Base-by-base conservation (phyloP, 306 rosid genomes). In the Fragaria ananassa region DNA sequence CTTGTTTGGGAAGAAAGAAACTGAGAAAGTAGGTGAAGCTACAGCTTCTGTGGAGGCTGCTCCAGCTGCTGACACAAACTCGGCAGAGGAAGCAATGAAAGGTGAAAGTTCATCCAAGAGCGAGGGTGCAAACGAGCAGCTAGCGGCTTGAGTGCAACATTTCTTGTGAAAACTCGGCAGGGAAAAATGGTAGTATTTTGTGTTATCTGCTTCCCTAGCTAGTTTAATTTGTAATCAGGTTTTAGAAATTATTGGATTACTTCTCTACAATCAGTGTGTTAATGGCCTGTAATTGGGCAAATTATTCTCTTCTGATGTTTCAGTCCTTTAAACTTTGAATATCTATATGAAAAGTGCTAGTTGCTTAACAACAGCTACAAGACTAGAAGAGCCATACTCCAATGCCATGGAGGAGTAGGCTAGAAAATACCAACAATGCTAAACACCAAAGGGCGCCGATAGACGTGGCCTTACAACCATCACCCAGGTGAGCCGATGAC, bases 1-100 rank as follows among this genome's bases (percentile, higher is more conserved):
- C 86, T 75, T 90, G 87, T 92, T 89, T 70, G 95, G 93, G 27
- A 85, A 79, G 64, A 95, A 90, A 89, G 91, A 76, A 56, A 45
- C 86, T 64, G 85, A 77, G 58, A 74, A 83, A 70, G 79, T 65
- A 3, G 51, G 34, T 34, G 84, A 72, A 42, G 82, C 76, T 69
- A 49, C 51, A 10, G 50, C 65, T 47, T 9, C 69, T 12, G 62
- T 25, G 18, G 82, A 27, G 62, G 78, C 54, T 49, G 75, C 68
- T 75, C 18, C 67, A 61, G 41, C 89, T 37, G 71, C 77, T 9
- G 79, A 35, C 60, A 71, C 83, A 25, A 83, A 78, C 12, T 65
- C 79, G 6, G 67, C 67, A 19, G 80, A 23, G 74, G 81, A 71
- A 63, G 66, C 50, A 56, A 66, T 78, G 21, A 81, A 74, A 75